Base-by-base conservation (phyloP, 768 basidiomycete genomes). In the Trametes sanguinea region DNA sequence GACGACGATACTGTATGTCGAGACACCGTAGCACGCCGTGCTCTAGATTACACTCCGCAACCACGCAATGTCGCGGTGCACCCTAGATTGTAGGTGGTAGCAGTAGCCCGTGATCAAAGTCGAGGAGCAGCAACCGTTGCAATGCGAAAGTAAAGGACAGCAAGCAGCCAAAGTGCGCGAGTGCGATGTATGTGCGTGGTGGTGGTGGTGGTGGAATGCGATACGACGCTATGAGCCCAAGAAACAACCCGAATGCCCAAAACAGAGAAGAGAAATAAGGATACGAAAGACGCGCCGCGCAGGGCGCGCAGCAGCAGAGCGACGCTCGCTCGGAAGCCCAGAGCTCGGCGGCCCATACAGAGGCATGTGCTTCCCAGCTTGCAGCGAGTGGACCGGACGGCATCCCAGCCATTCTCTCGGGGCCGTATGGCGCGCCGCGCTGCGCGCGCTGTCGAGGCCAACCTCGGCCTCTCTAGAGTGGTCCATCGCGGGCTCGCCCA, bases 21-120 rank as follows among this genome's bases (percentile, higher is more conserved):
- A 22, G 22, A 22, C 22, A 35, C 51, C 16, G 22, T 14, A 22
- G 51, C 51, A 37, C 46, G 8, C 33, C 33, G 13, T 37, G 35
- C 51, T 35, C 51, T 35, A 37, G 16, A 51, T 51, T 51, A 51
- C 51, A 51, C 29, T 51, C 51, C 33, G 51, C 51, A 37, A 16
- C 51, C 51, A 37, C 51, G 51, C 51, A 35, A 51, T 10, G 35
- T 51, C 22, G 51, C 51, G 51, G 51, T 51, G 51, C 51, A 51
- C 51, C 50, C n/a, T 22, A 29, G 17, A 7, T 22, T 22, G 22
- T 22, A 29, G 46, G 11, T 11, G 27, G 17, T 11, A n/a, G 11
- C 17, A 47, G 29, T 11, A 13, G 11, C 17, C n/a, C 35, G 33
- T 35, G 14, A 51, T 2, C 51, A 35, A 37, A 32, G 29, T 2